A percentile compares a stretch with the other conserved stretches of the same genome.
Conservation (phyloP, 2,329 filamentous ascomycete species). For the Bipolaris bicolor region DNA sequence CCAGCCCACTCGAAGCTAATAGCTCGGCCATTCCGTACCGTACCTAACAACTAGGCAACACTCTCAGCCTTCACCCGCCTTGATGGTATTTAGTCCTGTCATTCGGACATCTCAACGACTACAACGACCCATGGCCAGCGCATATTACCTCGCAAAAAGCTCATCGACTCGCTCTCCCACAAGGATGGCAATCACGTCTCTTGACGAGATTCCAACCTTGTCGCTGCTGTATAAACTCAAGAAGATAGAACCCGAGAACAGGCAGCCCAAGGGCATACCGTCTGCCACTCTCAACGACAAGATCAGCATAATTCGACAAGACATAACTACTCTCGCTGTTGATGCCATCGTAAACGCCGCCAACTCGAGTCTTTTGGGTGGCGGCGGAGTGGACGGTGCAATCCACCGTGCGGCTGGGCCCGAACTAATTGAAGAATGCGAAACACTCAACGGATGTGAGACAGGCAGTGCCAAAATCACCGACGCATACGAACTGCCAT, state of each 20-base stretch:
- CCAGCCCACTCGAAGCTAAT: background rate
- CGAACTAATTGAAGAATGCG: slow-evolving; percentile 72
- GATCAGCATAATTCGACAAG: slow-evolving; percentile 72
- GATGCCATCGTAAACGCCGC: slow-evolving; percentile 94
- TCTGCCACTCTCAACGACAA: slow-evolving; percentile 63
- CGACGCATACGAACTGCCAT: slow-evolving; percentile 74
- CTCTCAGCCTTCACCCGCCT: background rate
- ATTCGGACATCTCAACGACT: background rate
- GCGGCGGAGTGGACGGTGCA: slow-evolving; percentile 79
- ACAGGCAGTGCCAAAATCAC: slow-evolving; percentile 88
- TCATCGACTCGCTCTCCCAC: slow-evolving; percentile 8
- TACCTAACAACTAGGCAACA: background rate
- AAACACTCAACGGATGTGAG: slow-evolving; percentile 71
- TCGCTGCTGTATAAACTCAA: slow-evolving; percentile 68
- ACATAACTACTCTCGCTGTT: slow-evolving; percentile 80
- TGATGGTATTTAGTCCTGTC: slow-evolving; percentile 1
- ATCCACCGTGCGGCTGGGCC: slow-evolving; percentile 85
- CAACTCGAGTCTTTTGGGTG: slow-evolving; percentile 77
- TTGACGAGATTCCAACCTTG: slow-evolving; percentile 67
- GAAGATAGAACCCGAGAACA: slow-evolving; percentile 51
- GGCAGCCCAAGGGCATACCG: slow-evolving; percentile 19
- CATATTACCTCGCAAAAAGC: slow-evolving; percentile 32
- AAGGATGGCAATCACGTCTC: slow-evolving; percentile 33
- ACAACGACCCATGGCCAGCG: slow-evolving; percentile 27
- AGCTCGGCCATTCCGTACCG: no score